phyloP scores from a whole-genome alignment of 83 land plant species.

The Picea abies region DNA sequence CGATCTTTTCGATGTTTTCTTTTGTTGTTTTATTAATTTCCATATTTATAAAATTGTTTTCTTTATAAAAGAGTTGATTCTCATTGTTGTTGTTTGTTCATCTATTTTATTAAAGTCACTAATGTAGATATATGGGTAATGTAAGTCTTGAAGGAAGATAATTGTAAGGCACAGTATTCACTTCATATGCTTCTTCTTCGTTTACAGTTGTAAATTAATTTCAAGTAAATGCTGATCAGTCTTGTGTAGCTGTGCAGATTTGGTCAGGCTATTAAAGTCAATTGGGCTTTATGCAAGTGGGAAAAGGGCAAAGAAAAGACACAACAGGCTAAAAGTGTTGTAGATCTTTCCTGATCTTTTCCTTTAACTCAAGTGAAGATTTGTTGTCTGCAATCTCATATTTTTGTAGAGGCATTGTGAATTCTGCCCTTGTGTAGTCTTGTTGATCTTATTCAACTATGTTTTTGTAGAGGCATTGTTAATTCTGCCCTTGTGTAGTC shows the following conservation, averaged over 20 bases:
- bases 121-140: constrained; percentile 86
- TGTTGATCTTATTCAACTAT: background rate
- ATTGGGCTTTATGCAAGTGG: constrained; percentile 99
- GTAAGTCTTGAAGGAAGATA: constrained; percentile 92
- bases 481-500: no score
- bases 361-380: background rate
- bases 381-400: background rate
- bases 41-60: no score
- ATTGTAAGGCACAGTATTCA: constrained; percentile 54
- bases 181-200: background rate
- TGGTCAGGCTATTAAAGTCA: constrained; percentile 97
- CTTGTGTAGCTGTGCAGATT: constrained; percentile 48
- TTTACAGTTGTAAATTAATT: background rate
- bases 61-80: background rate
- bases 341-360: background rate
- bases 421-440: background rate
- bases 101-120: background rate
- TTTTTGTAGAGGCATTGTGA: background rate
- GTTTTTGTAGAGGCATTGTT: no score
- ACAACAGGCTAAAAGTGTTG: constrained; percentile 68
- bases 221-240: no score
- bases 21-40: background rate
- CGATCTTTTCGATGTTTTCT: background rate
- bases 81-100: background rate
- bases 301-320: constrained; percentile 79